Evolutionary conservation across 1,139 yeast species (phyloP).

Genomic region (Lodderomyces jiufengensis): DNA sequence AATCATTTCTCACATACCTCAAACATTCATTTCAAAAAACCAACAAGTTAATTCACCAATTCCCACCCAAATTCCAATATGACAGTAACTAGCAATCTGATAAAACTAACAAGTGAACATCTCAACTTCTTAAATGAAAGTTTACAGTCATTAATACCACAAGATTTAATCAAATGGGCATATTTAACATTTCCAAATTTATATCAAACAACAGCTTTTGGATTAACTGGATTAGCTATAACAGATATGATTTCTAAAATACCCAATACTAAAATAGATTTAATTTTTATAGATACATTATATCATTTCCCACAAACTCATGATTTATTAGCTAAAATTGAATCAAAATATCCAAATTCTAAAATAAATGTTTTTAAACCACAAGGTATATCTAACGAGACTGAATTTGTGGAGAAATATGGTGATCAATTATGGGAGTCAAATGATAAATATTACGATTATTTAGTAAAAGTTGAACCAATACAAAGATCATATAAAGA

Average conservation of each 20-base stretch:
- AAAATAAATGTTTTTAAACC: slow-evolving; percentile 66
- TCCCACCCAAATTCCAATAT: neutral
- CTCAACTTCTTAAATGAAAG: slow-evolving; percentile 60
- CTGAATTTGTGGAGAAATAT: slow-evolving; percentile 62
- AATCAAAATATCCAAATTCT: slow-evolving; percentile 49
- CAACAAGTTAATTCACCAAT: too few species aligned
- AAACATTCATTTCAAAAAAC: too few species aligned
- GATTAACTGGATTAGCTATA: slow-evolving; percentile 86
- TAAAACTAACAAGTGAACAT: slow-evolving; percentile 38
- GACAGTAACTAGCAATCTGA: slow-evolving; percentile 7
- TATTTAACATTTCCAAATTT: slow-evolving; percentile 73
- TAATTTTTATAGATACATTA: slow-evolving; percentile 84
- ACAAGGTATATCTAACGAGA: slow-evolving; percentile 47
- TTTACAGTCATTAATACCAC: slow-evolving; percentile 56
- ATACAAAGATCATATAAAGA: slow-evolving; percentile 78
- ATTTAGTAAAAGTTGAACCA: slow-evolving; percentile 88
- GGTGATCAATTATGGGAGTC: slow-evolving; percentile 84
- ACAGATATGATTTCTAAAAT: slow-evolving; percentile 76
- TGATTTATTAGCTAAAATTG: slow-evolving; percentile 62
- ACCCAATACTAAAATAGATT: slow-evolving; percentile 44
- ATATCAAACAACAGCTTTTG: slow-evolving; percentile 93
- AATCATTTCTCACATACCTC: too few species aligned
- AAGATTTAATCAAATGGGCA: slow-evolving; percentile 80
- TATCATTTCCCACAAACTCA: slow-evolving; percentile 93
- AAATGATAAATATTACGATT: slow-evolving; percentile 81